Conservation (phyloP, 2,329 filamentous ascomycete species). For the Calycina marina region DNA sequence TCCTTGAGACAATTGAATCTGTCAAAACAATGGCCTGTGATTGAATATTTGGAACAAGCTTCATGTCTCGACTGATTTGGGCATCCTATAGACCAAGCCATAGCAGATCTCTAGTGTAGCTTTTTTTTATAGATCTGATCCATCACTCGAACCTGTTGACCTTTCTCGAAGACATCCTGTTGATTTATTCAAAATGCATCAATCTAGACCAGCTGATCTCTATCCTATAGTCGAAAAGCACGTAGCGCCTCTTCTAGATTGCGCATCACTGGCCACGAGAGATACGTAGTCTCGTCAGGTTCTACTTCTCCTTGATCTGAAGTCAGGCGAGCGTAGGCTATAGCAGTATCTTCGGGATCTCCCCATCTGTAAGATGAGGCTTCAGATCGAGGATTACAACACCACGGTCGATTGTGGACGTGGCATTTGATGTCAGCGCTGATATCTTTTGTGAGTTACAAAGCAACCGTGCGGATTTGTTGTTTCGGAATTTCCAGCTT, state of each 20-base stretch:
- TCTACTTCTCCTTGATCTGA: background rate
- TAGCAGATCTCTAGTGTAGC: too few species aligned
- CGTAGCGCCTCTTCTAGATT: constrained; percentile 6
- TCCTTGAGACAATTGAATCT: too few species aligned
- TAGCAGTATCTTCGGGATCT: background rate
- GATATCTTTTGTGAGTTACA: background rate
- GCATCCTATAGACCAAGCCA: too few species aligned
- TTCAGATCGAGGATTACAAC: background rate
- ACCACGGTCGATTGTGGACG: background rate
- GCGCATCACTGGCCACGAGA: background rate
- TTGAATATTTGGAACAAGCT: too few species aligned
- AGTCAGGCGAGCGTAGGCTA: background rate
- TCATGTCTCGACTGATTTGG: too few species aligned
- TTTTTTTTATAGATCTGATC: too few species aligned
- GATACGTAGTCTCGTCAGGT: background rate
- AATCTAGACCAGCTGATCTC: background rate
- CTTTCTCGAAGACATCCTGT: background rate
- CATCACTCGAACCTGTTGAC: background rate
- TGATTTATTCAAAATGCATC: constrained; percentile 1
- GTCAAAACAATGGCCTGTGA: too few species aligned
- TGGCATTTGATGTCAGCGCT: background rate
- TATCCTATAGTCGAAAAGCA: constrained; percentile 2
- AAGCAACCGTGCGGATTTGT: background rate
- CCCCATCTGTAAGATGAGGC: background rate
- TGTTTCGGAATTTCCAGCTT: background rate